Base-by-base conservation (phyloP, 495 filamentous ascomycete genomes). In the Penicillium simplicissimum region DNA sequence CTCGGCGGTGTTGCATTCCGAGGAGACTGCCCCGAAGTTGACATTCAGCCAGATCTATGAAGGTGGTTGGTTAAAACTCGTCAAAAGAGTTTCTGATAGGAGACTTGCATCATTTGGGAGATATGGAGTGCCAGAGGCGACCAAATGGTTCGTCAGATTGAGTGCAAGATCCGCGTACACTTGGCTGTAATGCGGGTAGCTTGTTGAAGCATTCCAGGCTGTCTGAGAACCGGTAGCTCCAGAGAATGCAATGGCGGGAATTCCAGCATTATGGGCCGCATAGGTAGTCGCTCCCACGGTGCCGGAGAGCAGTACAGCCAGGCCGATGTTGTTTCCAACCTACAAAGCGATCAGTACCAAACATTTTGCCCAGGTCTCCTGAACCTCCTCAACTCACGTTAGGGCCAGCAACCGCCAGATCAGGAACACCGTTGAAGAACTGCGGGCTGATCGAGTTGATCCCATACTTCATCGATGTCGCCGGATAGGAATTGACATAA, bases 401-500 rank as follows among this genome's bases (percentile, higher is more conserved):
- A 4, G 85, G 85, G 0, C 88, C 88, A 0, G 87, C 66, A 21
- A 90, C 83, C 28, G 84, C 86, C 25, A 90, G 76, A 25, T 87
- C 87, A 0, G 82, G 81, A 0, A 63, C 55, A 35, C 78, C 81
- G 64, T 65, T 54, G 69, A 84, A 88, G 61, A 84, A 75, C 13
- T 75, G 69, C 2, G 82, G 79, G 0, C 78, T 77, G 36, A 85
- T 66, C 0, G 71, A 81, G 62, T 85, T 66, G 73, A 90, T 86
- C 42, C 87, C 87, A 62, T 86, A 81, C 37, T 82, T 80, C 67
- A 88, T 87, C 0, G 85, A 80, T 0, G 86, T 89, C 8, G 86
- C 84, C 0, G 88, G 87, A 69, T 79, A 89, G 2, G 84, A 87
- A 70, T 90, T 90, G 47, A 90, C 87, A 74, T 86, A 89, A 71